Percentiles rank a stretch among this genome's conserved stretches.
Conservation (phyloP, 257 asterid species). For the Forsythia suspensa region DNA sequence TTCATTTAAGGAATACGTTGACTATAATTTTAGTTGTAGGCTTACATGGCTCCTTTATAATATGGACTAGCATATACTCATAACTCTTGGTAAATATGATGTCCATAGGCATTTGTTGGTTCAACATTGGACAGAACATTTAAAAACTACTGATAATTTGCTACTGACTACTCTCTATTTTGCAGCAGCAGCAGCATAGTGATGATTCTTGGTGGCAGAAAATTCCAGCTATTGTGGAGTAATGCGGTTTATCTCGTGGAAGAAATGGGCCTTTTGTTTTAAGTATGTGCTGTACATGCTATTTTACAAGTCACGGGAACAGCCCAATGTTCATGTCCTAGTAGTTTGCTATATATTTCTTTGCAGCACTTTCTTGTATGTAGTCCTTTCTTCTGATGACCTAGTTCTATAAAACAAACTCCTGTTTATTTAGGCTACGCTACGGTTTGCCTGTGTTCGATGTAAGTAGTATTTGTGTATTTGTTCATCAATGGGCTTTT, state of each 20-base stretch:
- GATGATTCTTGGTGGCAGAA: constrained; percentile 8
- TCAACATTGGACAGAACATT: background rate
- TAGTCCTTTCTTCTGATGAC: background rate
- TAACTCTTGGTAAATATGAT: background rate
- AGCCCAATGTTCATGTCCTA: constrained; percentile 4
- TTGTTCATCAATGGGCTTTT: background rate
- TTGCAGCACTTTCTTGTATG: background rate
- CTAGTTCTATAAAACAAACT: background rate
- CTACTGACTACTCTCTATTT: constrained; percentile 9
- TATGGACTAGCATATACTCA: background rate
- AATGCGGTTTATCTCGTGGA: constrained; percentile 3
- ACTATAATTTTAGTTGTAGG: background rate
- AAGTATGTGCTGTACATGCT: background rate
- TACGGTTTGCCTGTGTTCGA: background rate
- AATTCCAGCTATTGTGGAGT: background rate
- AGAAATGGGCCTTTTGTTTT: constrained; percentile 4
- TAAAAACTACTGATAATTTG: background rate
- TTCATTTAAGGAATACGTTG: background rate
- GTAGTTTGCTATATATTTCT: constrained; percentile 1
- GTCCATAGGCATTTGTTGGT: background rate
- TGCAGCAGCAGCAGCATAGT: constrained; percentile 19
- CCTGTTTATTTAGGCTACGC: background rate
- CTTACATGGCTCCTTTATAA: background rate
- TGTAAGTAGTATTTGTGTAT: background rate
- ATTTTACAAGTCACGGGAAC: constrained; percentile 9